phyloP scores from a whole-genome alignment of 148 eudicot genomes.

The Dysphania ambrosioides region DNA sequence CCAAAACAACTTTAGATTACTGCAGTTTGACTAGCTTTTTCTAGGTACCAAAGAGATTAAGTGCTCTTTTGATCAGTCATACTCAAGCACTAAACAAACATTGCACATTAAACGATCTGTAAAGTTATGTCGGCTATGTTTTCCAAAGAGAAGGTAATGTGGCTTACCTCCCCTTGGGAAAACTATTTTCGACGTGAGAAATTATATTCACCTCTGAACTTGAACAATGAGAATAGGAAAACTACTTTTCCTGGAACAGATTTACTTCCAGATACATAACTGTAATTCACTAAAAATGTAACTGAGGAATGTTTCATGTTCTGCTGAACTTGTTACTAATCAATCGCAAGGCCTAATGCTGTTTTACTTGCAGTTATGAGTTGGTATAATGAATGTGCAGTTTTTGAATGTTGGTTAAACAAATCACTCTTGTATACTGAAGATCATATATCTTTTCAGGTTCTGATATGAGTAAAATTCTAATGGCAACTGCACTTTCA shows the following conservation, averaged over 20 bases:
- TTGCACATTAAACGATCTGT: not conserved
- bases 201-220: not conserved
- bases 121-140: not conserved
- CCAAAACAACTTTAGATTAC: constrained; percentile 13
- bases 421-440: not conserved
- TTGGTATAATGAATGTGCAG: not conserved
- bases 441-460: constrained; percentile 37
- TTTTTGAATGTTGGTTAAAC: no score
- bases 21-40: constrained; percentile 15
- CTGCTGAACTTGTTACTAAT: not conserved
- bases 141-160: not conserved
- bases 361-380: not conserved
- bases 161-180: no score
- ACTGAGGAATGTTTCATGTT: not conserved
- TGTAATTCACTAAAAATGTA: not conserved
- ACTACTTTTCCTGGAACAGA: not conserved
- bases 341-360: not conserved
- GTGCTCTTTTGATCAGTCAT: not conserved
- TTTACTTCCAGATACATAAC: not conserved
- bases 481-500: constrained; percentile 81
- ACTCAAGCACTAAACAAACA: not conserved
- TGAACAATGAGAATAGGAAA: not conserved
- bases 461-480: constrained; percentile 86
- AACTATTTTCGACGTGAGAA: not conserved
- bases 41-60: not conserved